Base-by-base conservation (phyloP, 768 basidiomycete genomes). In the Butyriboletus loyo region DNA sequence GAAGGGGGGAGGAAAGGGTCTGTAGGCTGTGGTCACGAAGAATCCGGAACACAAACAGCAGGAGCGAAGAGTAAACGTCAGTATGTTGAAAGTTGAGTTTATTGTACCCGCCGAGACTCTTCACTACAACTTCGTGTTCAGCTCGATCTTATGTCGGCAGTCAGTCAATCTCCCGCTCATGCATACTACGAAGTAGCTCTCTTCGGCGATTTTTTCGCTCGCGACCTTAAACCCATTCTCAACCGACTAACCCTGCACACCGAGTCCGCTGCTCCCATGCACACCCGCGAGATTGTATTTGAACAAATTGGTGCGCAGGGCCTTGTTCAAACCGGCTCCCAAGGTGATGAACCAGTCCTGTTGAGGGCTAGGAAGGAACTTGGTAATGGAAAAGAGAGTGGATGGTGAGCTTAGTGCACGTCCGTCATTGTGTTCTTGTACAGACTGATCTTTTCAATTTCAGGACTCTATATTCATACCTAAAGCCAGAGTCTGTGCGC, bases 101-200 rank as follows among this genome's bases (percentile, higher is more conserved):
- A 28, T 52, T 55, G 43, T 49, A 34, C n/a, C n/a, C n/a, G n/a
- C 51, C 51, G 25, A 6, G 36, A 27, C 27, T 27, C 27, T 22
- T 45, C 19, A 24, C 28, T 22, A 19, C 11, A 10, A 37, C 36
- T 28, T 35, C 21, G 42, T 6, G 14, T 19, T 13, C 14, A 27
- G 19, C 21, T 49, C 31, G 14, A 41, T 35, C 46, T 32, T 19
- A 70, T 64, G 62, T 63, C 59, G 49, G 36, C 62, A 24, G 56
- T 53, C 43, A 34, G 60, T 28, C 60, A 59, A 25, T 65, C 70
- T 37, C 65, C 73, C 32, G 70, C 73, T 11, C 83, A 86, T 62
- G 78, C 77, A 47, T 92, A 89, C 67, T 92, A 91, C 64, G 89
- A 92, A 73, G 86, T 91, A 51, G 86, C 87, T 0, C 82, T 92